phyloP scores from a whole-genome alignment of 805 yeast species.

The Vanderwaltozyma tropicalis region DNA sequence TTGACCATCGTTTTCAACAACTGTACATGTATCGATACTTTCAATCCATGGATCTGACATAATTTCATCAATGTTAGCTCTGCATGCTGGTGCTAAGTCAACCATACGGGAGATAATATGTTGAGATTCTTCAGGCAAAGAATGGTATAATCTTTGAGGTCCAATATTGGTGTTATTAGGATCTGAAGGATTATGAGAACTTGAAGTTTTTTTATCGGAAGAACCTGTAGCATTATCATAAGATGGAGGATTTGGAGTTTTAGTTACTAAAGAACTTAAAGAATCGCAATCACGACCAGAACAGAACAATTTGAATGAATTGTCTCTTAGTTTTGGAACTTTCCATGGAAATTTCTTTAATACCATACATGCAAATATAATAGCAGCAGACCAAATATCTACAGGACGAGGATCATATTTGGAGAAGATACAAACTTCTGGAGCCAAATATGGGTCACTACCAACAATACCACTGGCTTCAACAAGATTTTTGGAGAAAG shows the following conservation, averaged over 20 bases:
- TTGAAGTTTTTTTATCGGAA: slow-evolving; percentile 5
- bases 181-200: slow-evolving; percentile 24
- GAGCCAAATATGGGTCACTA: slow-evolving; percentile 78
- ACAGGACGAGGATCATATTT: slow-evolving; percentile 84
- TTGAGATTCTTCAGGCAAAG: slow-evolving; percentile 61
- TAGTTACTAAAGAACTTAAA: slow-evolving; percentile 45
- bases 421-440: slow-evolving; percentile 71
- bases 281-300: slow-evolving; percentile 56
- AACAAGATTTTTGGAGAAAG: slow-evolving; percentile 56
- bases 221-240: slow-evolving; percentile 19
- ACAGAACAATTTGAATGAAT: slow-evolving; percentile 69
- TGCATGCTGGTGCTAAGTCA: slow-evolving; percentile 74
- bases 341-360: slow-evolving; percentile 87
- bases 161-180: slow-evolving; percentile 63
- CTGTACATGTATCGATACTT: slow-evolving; percentile 51
- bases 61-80: slow-evolving; percentile 71
- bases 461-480: slow-evolving; percentile 78
- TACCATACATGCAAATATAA: slow-evolving; percentile 81
- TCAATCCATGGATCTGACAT: slow-evolving; percentile 63
- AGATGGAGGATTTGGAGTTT: slow-evolving; percentile 33
- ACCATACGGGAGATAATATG: slow-evolving; percentile 66
- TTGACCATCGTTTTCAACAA: slow-evolving; percentile 31
- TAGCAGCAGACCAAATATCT: slow-evolving; percentile 84
- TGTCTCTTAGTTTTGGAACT: slow-evolving; percentile 68
- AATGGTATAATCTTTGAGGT: slow-evolving; percentile 58